Base-by-base conservation (phyloP, 2,329 filamentous ascomycete species). In the Aureobasidium sp. region DNA sequence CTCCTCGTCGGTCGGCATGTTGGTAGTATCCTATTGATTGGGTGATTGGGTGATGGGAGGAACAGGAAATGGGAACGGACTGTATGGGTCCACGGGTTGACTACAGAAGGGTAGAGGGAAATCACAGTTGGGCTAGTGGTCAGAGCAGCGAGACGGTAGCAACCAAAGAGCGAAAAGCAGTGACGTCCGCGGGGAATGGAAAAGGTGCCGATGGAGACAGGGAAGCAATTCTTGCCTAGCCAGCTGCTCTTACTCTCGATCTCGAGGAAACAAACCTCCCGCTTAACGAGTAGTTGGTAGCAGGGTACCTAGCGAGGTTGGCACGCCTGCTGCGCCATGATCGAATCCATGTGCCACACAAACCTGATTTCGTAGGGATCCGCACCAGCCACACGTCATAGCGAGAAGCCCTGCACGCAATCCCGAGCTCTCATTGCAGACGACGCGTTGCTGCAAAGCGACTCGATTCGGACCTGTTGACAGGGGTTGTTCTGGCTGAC, bases 381-480 rank as follows among this genome's bases (percentile, higher is more conserved):
- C 54, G 25, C 41, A 59, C 57, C 45, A 59, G 57, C 57, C 57
- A 59, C 57, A 59, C 57, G 57, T 59, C 57, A 59, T 59, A 49
- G 45, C 44, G 14, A 39, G n/a, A n/a, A n/a, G 11, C 37, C 32
- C 21, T 47, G 54, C 41, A 55, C 29, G 37, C 53, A 45, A 57
- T 36, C 21, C 27, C 3, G n/a, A 32, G 42, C 21, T 1, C 44
- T 48, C 25, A 13, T 59, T 59, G 25, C 30, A 59, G 54, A 59
- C 32, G 16, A 59, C 54, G 54, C 54, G 54, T 59, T 37, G 36
- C 21, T 27, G 54, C 54, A 25, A 32, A 29, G 44, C 25, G 32
- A 37, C 54, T 42, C 39, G 25, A 29, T 59, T 59, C 37, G 21
- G 54, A 48, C 5, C 1, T 9, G 4, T 2, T 5, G 16, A 14